phyloP scores from a whole-genome alignment of 768 basidiomycete species.

The Boletus pseudo-olivaceus region DNA sequence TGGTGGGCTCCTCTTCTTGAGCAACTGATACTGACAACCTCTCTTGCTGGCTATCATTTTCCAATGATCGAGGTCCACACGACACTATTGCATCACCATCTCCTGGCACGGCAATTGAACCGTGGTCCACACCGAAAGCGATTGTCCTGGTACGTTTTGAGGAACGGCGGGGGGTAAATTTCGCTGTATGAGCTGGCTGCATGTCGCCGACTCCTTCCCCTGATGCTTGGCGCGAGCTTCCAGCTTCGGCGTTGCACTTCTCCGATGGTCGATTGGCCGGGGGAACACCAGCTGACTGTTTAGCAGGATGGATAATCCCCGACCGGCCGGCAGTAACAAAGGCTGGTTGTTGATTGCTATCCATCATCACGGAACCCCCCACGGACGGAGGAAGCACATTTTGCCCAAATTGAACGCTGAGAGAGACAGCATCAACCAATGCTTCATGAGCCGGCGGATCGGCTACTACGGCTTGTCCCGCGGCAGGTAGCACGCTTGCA shows the following conservation, averaged over 20 bases:
- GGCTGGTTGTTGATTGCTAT: background rate
- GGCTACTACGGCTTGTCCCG: background rate
- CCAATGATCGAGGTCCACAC: background rate
- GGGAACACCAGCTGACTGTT: background rate
- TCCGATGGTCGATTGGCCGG: background rate
- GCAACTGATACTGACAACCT: background rate
- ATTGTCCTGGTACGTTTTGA: constrained; percentile 3
- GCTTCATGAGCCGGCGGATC: background rate
- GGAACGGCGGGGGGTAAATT: background rate
- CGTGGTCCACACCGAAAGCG: background rate
- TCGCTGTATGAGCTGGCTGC: too few species aligned
- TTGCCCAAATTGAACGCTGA: background rate
- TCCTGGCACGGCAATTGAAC: background rate
- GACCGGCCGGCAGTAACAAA: background rate
- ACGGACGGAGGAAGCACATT: background rate
- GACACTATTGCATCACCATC: background rate
- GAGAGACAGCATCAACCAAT: background rate
- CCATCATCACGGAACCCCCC: background rate
- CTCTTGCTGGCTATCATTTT: background rate
- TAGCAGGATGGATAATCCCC: background rate
- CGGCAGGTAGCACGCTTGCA: background rate
- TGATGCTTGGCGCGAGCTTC: too few species aligned
- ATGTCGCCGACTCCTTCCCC: too few species aligned
- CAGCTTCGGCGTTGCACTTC: background rate
- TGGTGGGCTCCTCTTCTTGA: background rate